A percentile compares a stretch with the other conserved stretches of the same genome.
These are phyloP conservation scores for Lipomyces spencermartinsiae DNA, from an alignment of 805 yeast species.

Conservation along the genomic window DNA sequence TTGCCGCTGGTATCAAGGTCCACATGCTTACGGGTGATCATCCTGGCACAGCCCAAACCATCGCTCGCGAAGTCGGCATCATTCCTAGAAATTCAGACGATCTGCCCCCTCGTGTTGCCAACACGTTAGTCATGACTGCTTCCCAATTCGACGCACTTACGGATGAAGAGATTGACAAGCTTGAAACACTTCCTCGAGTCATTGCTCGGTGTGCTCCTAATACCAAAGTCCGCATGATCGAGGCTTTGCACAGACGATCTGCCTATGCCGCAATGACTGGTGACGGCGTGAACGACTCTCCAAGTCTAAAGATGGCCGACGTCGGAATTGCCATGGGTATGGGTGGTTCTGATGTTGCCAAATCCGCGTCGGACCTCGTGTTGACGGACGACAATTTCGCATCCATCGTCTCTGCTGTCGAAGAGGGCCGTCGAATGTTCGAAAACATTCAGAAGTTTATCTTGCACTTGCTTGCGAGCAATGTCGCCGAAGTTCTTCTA, in stretches of 20 bases:
- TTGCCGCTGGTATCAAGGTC: conserved; percentile 76
- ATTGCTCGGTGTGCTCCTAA: conserved; percentile 85
- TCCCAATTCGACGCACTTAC: conserved; percentile 67
- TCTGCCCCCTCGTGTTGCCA: conserved; percentile 44
- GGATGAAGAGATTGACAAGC: conserved; percentile 65
- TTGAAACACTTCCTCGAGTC: conserved; percentile 74
- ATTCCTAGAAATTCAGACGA: conserved; percentile 62
- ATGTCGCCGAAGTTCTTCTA: conserved; percentile 72
- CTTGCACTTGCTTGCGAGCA: conserved; percentile 72
- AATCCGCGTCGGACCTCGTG: conserved; percentile 79
- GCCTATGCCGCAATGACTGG: conserved; percentile 82
- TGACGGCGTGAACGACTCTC: conserved; percentile 84
- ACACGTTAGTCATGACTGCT: conserved; percentile 67
- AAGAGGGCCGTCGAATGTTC: conserved; percentile 82
- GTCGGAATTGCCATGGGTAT: conserved; percentile 87
- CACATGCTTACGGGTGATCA: conserved; percentile 86
- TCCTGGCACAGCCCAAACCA: conserved; percentile 77
- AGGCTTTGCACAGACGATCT: conserved; percentile 69
- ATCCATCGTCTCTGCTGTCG: conserved; percentile 76
- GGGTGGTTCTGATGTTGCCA: conserved; percentile 85
- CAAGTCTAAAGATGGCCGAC: conserved; percentile 75
- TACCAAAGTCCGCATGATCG: conserved; percentile 81
- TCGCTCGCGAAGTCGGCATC: conserved; percentile 82
- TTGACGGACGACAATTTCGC: conserved; percentile 80
- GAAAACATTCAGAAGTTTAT: conserved; percentile 80